phyloP scores from a whole-genome alignment of 192 early-diverging fungal species.

The Podila minutissima region DNA sequence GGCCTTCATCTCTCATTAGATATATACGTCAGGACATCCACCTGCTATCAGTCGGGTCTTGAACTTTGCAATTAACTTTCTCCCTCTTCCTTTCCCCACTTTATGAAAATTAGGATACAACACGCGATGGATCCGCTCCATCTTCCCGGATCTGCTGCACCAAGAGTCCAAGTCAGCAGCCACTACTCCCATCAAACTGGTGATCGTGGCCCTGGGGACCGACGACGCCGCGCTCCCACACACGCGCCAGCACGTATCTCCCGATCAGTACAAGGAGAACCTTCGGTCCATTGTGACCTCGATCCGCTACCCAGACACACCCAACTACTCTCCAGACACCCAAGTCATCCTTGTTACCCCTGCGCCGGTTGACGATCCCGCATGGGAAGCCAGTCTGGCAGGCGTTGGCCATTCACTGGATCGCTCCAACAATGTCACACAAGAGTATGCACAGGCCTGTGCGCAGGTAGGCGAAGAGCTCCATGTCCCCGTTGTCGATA shows the following conservation, averaged over 20 bases:
- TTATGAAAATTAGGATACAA: slow-evolving; percentile 68
- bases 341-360: slow-evolving; percentile 80
- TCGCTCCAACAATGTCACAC: slow-evolving; percentile 49
- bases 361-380: slow-evolving; percentile 72
- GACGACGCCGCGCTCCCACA: slow-evolving; percentile 76
- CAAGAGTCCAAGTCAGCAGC: slow-evolving; percentile 27
- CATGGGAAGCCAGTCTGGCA: slow-evolving; percentile 52
- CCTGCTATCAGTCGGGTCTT: too few relatives aligned
- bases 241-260: slow-evolving; percentile 66
- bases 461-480: slow-evolving; percentile 58
- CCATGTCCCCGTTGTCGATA: slow-evolving; percentile 47
- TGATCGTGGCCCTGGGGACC: slow-evolving; percentile 84
- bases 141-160: slow-evolving; percentile 67
- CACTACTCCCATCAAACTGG: slow-evolving; percentile 56
- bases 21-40: not conserved
- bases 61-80: too few relatives aligned
- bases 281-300: slow-evolving; percentile 63
- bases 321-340: slow-evolving; percentile 67
- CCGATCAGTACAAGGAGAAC: slow-evolving; percentile 69
- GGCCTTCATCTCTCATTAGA: not conserved
- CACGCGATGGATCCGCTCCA: slow-evolving; percentile 64
- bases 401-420: slow-evolving; percentile 36
- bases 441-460: slow-evolving; percentile 63
- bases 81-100: not conserved
- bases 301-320: slow-evolving; percentile 63